Conservation (phyloP, 2,329 filamentous ascomycete genomes). For the Alternaria incomplexa region DNA sequence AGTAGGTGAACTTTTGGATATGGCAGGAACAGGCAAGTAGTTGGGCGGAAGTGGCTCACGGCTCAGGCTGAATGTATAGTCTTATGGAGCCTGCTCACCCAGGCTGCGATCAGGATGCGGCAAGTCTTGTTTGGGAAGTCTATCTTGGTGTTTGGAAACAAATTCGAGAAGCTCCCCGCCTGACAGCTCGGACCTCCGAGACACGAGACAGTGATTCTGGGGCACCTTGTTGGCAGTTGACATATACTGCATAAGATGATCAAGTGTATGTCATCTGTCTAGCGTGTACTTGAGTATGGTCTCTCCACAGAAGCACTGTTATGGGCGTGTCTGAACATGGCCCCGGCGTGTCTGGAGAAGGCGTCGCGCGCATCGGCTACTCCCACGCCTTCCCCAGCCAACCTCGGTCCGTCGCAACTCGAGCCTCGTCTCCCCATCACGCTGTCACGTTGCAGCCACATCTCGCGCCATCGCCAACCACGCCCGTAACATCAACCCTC, state of each 20-base stretch:
- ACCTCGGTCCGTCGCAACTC: conserved; percentile 37
- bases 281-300: not conserved
- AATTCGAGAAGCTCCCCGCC: conserved; percentile 29
- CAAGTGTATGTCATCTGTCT: not conserved
- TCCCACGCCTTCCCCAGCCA: conserved; percentile 8
- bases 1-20: not conserved
- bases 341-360: not conserved
- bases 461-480: conserved; percentile 1
- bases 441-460: conserved; percentile 20
- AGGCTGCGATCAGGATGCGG: conserved; percentile 21
- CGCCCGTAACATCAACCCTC: not conserved
- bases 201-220: conserved; percentile 4
- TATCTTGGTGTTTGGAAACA: conserved; percentile 12
- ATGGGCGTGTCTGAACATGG: not conserved
- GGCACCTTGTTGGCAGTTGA: not conserved
- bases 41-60: not conserved
- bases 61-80: not conserved
- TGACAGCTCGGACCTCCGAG: conserved; percentile 22
- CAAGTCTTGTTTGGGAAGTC: conserved; percentile 14
- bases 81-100: conserved; percentile 35
- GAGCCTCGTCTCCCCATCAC: conserved; percentile 23
- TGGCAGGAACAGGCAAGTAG: not conserved
- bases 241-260: not conserved
- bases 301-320: not conserved
- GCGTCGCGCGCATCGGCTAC: conserved; percentile 2